phyloP scores from a whole-genome alignment of 805 yeast species.

The Ogataea degrootiae region DNA sequence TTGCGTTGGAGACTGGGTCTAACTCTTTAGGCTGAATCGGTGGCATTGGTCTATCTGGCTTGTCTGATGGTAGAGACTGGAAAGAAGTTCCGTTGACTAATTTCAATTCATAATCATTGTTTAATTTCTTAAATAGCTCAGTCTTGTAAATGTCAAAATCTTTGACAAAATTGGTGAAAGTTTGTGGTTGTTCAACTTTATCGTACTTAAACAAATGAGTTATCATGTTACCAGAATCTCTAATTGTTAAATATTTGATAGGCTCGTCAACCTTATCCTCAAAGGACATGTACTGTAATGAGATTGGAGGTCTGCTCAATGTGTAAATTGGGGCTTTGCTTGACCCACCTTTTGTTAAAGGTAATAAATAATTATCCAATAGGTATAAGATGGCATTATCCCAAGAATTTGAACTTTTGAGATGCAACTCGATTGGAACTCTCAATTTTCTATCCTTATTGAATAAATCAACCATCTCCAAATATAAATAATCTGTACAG shows the following conservation, averaged over 20 bases:
- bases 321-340: constrained; percentile 15
- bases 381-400: constrained; percentile 40
- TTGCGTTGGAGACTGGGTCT: constrained; percentile 12
- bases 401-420: constrained; percentile 30
- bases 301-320: constrained; percentile 23
- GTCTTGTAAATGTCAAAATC: constrained; percentile 15
- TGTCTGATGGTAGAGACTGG: background rate
- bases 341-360: constrained; percentile 18
- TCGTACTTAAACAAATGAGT: constrained; percentile 15
- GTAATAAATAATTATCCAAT: constrained; percentile 31
- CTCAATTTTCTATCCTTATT: constrained; percentile 21
- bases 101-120: constrained; percentile 16
- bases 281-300: constrained; percentile 24
- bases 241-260: constrained; percentile 17
- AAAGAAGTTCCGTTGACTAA: constrained; percentile 21
- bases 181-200: constrained; percentile 19
- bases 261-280: constrained; percentile 12
- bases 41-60: constrained; percentile 1
- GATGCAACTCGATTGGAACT: constrained; percentile 20
- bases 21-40: constrained; percentile 5
- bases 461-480: constrained; percentile 30
- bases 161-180: constrained; percentile 21
- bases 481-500: constrained; percentile 25
- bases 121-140: constrained; percentile 18
- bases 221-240: constrained; percentile 20